Evolutionary conservation across 768 basidiomycete species (phyloP).

Genomic region (Auricularia cornea): DNA sequence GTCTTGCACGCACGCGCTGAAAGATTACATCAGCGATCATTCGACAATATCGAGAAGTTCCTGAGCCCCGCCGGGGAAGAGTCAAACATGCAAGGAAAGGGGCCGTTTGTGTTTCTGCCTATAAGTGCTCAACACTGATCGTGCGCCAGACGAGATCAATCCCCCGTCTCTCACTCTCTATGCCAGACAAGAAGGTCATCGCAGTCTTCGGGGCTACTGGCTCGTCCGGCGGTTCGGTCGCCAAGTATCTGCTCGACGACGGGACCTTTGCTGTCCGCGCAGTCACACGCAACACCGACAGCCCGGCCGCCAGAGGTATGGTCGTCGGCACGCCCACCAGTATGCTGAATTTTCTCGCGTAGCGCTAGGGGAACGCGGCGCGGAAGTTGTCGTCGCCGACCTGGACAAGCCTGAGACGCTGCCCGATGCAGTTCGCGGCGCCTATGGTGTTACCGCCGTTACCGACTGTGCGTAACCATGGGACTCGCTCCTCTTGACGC

Average conservation of each 20-base stretch:
- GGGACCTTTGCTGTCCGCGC: constrained; percentile 27
- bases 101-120: too few relatives aligned
- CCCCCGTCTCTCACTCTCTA: too few relatives aligned
- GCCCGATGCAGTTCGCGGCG: constrained; percentile 18
- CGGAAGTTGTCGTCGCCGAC: constrained; percentile 14
- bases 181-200: constrained; percentile 14
- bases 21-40: too few relatives aligned
- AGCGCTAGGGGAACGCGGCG: constrained; percentile 8
- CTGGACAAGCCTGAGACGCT: constrained; percentile 19
- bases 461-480: constrained; percentile 6
- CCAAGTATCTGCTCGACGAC: constrained; percentile 23
- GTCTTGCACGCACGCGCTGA: too few relatives aligned
- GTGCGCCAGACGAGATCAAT: too few relatives aligned
- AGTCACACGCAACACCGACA: constrained; percentile 23
- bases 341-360: not conserved
- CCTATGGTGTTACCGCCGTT: constrained; percentile 27
- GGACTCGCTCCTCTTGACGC: too few relatives aligned
- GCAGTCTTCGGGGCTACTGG: constrained; percentile 32
- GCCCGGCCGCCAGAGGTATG: constrained; percentile 17
- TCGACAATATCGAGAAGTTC: too few relatives aligned
- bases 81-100: too few relatives aligned
- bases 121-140: too few relatives aligned
- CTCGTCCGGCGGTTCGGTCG: constrained; percentile 24
- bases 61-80: too few relatives aligned
- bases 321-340: not conserved